Evolutionary conservation across 2,329 filamentous ascomycete genomes (phyloP).

Genomic region (Fusarium humuli): DNA sequence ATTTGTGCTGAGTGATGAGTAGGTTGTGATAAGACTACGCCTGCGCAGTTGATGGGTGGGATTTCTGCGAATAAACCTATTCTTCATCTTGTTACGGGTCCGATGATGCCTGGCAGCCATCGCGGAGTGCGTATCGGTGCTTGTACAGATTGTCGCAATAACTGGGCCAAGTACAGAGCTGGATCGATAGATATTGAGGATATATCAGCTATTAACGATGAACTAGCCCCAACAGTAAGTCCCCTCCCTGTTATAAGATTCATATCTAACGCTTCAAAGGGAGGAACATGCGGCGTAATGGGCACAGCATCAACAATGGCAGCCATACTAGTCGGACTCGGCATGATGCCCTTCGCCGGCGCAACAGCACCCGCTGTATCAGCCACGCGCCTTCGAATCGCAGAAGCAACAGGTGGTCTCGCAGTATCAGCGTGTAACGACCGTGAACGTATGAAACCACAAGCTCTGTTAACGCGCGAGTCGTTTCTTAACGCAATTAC

Average conservation of each 20-base stretch:
- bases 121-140: conserved; percentile 74
- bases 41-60: conserved; percentile 80
- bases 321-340: conserved; percentile 83
- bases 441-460: conserved; percentile 75
- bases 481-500: conserved; percentile 88
- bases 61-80: conserved; percentile 80
- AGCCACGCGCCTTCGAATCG: conserved; percentile 83
- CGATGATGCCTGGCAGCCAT: conserved; percentile 80
- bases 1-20: too few relatives aligned
- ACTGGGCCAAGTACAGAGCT: conserved; percentile 77
- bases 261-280: conserved; percentile 50
- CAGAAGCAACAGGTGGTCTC: conserved; percentile 75
- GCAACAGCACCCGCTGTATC: conserved; percentile 83
- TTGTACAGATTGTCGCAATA: conserved; percentile 79
- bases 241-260: too few relatives aligned
- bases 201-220: conserved; percentile 76
- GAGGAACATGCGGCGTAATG: conserved; percentile 90
- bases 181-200: conserved; percentile 77
- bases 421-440: conserved; percentile 75
- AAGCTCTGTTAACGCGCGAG: conserved; percentile 76
- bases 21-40: conserved; percentile 81
- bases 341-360: conserved; percentile 81
- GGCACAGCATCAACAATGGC: conserved; percentile 93
- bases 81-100: conserved; percentile 75
- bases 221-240: conserved; percentile 75